A percentile compares a stretch with the other conserved stretches of the same genome.
These are phyloP conservation scores for Ascoidea asiatica DNA, from an alignment of 805 yeast genomes.

Conservation along the genomic window DNA sequence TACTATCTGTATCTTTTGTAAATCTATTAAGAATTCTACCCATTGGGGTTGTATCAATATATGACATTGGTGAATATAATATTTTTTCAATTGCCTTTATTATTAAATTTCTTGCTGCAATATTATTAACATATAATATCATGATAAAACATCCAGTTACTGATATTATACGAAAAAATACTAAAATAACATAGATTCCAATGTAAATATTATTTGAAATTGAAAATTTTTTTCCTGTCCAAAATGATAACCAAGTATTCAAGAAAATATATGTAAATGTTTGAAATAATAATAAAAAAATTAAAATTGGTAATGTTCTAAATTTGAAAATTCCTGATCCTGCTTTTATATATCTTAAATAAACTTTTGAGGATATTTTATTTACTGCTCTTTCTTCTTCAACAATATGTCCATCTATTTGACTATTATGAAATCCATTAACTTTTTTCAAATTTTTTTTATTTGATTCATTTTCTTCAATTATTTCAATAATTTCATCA, in stretches of 20 bases:
- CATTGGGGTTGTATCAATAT: slow-evolving; percentile 75
- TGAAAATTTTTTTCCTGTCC: slow-evolving; percentile 50
- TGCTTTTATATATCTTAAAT: slow-evolving; percentile 31
- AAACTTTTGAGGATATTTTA: slow-evolving; percentile 33
- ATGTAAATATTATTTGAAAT: slow-evolving; percentile 47
- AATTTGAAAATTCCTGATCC: slow-evolving; percentile 40
- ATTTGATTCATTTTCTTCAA: background rate
- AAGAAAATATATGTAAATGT: slow-evolving; percentile 37
- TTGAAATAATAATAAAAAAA: slow-evolving; percentile 13
- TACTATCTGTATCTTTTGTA: slow-evolving; percentile 75
- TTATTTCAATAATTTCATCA: background rate
- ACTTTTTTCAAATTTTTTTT: too few relatives aligned
- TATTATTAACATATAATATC: slow-evolving; percentile 33
- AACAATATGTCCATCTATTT: slow-evolving; percentile 21
- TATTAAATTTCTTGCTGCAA: slow-evolving; percentile 45
- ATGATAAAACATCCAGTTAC: too few relatives aligned
- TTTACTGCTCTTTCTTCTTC: slow-evolving; percentile 48
- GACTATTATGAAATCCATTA: slow-evolving; percentile 10
- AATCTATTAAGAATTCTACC: slow-evolving; percentile 80
- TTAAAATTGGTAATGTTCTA: slow-evolving; percentile 17
- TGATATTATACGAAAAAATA: slow-evolving; percentile 29
- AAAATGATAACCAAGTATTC: slow-evolving; percentile 72
- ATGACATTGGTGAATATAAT: slow-evolving; percentile 70
- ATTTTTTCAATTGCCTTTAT: slow-evolving; percentile 44
- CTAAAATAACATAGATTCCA: slow-evolving; percentile 59